phyloP scores from a whole-genome alignment of 148 eudicot species.

The Spergularia marina region DNA sequence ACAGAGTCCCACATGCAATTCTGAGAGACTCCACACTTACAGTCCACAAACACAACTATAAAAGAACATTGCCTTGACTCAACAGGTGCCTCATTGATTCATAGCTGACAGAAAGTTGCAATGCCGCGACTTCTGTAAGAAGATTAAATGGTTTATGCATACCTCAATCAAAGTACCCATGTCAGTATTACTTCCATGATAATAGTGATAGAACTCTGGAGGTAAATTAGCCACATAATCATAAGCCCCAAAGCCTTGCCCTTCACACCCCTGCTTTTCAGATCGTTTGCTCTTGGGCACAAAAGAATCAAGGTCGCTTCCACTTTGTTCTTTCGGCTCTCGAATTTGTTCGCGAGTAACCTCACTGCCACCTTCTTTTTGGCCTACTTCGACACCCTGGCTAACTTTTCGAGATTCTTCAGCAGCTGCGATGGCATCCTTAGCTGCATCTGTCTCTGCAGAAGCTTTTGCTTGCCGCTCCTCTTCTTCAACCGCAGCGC shows the following conservation, averaged over 20 bases:
- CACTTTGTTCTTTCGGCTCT: slow-evolving; percentile 32
- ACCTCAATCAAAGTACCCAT: slow-evolving; percentile 95
- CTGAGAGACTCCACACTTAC: no score
- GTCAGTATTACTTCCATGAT: slow-evolving; percentile 87
- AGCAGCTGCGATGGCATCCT: slow-evolving; percentile 74
- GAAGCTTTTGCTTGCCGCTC: slow-evolving; percentile 81
- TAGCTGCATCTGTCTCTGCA: slow-evolving; percentile 73
- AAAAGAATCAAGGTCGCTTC: slow-evolving; percentile 20
- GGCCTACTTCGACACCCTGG: slow-evolving; percentile 28
- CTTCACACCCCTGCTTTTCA: slow-evolving; percentile 36
- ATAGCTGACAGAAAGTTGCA: not conserved
- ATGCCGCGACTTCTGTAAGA: not conserved
- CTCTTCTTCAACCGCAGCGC: slow-evolving; percentile 92
- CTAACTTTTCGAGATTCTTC: slow-evolving; percentile 60
- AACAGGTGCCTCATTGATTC: not conserved
- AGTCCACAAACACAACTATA: no score
- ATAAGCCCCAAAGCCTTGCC: slow-evolving; percentile 42
- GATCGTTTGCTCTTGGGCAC: slow-evolving; percentile 31
- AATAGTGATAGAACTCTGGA: slow-evolving; percentile 88
- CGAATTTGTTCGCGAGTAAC: slow-evolving; percentile 31
- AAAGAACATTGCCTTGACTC: not conserved
- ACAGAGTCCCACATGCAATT: no score
- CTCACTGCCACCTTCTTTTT: slow-evolving; percentile 34
- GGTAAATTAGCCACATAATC: slow-evolving; percentile 76
- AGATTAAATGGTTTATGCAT: not conserved